A percentile compares a stretch with the other conserved stretches of the same genome.
Conservation (phyloP, 768 basidiomycete species). For the Tylopilus vinaceipallidus region DNA sequence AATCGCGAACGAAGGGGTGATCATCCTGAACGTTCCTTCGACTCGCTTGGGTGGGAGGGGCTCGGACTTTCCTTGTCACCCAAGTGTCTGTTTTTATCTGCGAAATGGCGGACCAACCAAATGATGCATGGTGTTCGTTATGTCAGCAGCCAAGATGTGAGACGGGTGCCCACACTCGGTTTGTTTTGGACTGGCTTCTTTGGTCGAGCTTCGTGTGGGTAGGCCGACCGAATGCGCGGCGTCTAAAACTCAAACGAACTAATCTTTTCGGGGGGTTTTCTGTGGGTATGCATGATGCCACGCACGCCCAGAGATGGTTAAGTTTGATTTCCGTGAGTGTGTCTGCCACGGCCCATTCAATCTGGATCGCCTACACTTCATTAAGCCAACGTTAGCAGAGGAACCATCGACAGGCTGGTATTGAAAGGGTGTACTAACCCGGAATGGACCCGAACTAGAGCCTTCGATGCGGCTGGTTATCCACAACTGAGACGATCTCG, state of each 20-base stretch:
- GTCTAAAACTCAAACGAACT: neutral
- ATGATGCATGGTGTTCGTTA: neutral
- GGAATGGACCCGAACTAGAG: neutral
- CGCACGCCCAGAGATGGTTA: neutral
- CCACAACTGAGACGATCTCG: neutral
- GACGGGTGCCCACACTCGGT: neutral
- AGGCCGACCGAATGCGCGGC: neutral
- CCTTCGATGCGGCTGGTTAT: neutral
- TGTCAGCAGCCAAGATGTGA: neutral
- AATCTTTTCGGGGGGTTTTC: no score
- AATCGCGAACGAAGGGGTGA: neutral
- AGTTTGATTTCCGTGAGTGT: neutral
- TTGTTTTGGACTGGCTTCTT: neutral
- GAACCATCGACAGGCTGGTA: neutral
- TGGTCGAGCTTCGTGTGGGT: neutral
- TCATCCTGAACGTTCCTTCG: neutral
- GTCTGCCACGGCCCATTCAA: no score
- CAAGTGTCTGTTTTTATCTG: slow-evolving; percentile 5
- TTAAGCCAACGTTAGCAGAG: no score
- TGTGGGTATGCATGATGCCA: neutral
- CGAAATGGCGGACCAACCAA: neutral
- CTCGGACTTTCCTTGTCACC: neutral
- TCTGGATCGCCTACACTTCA: no score
- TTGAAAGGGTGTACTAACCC: neutral
- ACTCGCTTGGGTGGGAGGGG: neutral